Evolutionary conservation across 495 filamentous ascomycete genomes (phyloP).

Genomic region (Zalerion maritima): DNA sequence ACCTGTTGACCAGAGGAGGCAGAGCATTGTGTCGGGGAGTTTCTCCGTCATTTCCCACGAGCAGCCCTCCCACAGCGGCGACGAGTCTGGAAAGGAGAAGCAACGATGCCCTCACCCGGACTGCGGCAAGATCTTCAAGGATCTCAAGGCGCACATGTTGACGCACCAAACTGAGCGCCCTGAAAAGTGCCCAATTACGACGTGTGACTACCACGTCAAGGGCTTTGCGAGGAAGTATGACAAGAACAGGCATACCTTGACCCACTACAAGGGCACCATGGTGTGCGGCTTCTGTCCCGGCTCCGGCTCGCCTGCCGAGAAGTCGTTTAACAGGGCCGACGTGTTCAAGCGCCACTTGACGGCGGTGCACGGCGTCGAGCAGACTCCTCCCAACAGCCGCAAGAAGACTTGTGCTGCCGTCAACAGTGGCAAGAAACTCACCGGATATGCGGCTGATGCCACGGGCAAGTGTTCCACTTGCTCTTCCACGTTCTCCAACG

Average conservation of each 20-base stretch:
- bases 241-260: conserved; percentile 95
- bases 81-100: conserved; percentile 21
- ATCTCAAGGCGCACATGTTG: conserved; percentile 88
- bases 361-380: conserved; percentile 85
- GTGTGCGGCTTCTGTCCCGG: conserved; percentile 96
- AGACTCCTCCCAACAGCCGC: conserved; percentile 87
- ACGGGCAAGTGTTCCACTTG: conserved; percentile 96
- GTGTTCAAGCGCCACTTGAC: conserved; percentile 98
- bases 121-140: conserved; percentile 85
- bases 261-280: conserved; percentile 99
- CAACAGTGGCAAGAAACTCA: conserved; percentile 38
- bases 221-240: conserved; percentile 97
- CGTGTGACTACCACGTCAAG: conserved; percentile 88
- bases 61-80: conserved; percentile 18
- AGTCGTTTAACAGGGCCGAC: conserved; percentile 96
- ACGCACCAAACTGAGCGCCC: conserved; percentile 89
- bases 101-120: conserved; percentile 64
- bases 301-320: conserved; percentile 80
- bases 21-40: conserved; percentile 26
- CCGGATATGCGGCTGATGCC: conserved; percentile 53
- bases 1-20: conserved; percentile 12
- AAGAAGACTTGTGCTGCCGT: conserved; percentile 38
- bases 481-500: conserved; percentile 76
- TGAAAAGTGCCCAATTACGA: conserved; percentile 90
- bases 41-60: conserved; percentile 21